Conservation (phyloP, 1,284 basidiomycete species). For the Ustilago sp. region DNA sequence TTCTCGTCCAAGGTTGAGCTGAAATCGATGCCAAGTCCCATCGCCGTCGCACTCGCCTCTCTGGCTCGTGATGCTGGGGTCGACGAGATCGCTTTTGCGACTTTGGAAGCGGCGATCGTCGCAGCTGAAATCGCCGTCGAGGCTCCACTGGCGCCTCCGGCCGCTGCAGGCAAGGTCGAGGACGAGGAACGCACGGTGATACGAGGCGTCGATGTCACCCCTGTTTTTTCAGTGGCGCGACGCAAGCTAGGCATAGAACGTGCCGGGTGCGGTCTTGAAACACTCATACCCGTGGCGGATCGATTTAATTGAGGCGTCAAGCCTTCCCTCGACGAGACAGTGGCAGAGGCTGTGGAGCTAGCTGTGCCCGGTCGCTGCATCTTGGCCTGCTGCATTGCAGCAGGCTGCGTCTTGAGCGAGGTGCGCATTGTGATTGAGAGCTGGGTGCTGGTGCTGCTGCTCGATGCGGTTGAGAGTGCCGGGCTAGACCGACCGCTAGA, state of each 20-base stretch:
- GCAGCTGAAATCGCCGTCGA: constrained; percentile 6
- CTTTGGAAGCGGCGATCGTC: constrained; percentile 33
- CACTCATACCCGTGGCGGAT: neutral
- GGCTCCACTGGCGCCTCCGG: neutral
- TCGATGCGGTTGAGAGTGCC: constrained; percentile 35
- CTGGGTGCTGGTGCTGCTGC: constrained; percentile 26
- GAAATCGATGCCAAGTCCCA: constrained; percentile 45
- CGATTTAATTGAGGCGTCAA: constrained; percentile 16
- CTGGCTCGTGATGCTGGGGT: constrained; percentile 2
- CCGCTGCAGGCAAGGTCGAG: constrained; percentile 17
- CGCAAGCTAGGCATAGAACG: constrained; percentile 50
- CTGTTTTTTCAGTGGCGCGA: constrained; percentile 22
- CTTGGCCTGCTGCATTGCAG: constrained; percentile 6
- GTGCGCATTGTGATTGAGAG: constrained; percentile 30
- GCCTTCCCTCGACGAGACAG: constrained; percentile 14
- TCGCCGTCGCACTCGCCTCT: constrained; percentile 9
- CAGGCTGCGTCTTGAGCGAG: constrained; percentile 16
- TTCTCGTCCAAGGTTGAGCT: constrained; percentile 12
- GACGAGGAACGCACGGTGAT: constrained; percentile 44
- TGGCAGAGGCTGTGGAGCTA: constrained; percentile 12
- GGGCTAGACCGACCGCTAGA: constrained; percentile 45
- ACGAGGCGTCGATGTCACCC: constrained; percentile 30
- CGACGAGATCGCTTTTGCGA: constrained; percentile 29
- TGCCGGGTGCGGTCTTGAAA: constrained; percentile 30
- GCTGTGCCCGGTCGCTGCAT: constrained; percentile 28